Percentiles rank a stretch among this genome's conserved stretches.
Conservation (phyloP, 2,329 filamentous ascomycete genomes). For the Beauveria bassiana region DNA sequence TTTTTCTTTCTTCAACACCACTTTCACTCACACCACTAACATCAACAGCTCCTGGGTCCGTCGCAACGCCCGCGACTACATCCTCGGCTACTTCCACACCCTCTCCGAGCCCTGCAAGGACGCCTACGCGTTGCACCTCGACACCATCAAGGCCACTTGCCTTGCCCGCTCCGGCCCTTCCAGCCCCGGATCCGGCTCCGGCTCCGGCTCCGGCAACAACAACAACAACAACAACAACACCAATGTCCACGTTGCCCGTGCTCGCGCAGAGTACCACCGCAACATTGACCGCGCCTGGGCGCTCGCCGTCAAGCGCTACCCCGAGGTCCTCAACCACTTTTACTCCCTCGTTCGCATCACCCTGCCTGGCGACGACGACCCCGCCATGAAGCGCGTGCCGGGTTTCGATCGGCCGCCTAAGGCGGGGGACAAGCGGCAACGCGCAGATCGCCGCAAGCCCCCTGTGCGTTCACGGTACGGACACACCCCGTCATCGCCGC, state of each 20-base stretch:
- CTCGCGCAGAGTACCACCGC: conserved; percentile 59
- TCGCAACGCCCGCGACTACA: conserved; percentile 58
- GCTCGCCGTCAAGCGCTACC: conserved; percentile 65
- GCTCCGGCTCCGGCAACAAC: no score
- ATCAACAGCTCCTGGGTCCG: conserved; percentile 52
- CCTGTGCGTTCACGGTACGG: no score
- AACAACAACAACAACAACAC: no score
- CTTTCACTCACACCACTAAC: background rate
- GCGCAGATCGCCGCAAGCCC: no score
- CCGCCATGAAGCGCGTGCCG: conserved; percentile 42
- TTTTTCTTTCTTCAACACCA: conserved; percentile 1
- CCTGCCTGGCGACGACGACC: conserved; percentile 55
- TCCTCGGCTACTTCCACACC: conserved; percentile 56
- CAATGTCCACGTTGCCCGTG: conserved; percentile 32
- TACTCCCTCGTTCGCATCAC: conserved; percentile 62
- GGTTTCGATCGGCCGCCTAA: no score
- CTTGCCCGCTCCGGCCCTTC: conserved; percentile 50
- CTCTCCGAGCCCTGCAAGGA: conserved; percentile 54
- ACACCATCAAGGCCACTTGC: conserved; percentile 46
- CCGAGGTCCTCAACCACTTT: conserved; percentile 76
- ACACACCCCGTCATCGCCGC: no score
- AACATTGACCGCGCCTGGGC: conserved; percentile 77
- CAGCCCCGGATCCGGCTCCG: no score
- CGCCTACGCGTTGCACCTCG: conserved; percentile 47
- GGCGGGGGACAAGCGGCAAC: no score